Evolutionary conservation across 228 moss, liverwort and hornwort species (phyloP), one percentile per base, ranked within the genome.

Genomic region (Sphagnum fallax): DNA sequence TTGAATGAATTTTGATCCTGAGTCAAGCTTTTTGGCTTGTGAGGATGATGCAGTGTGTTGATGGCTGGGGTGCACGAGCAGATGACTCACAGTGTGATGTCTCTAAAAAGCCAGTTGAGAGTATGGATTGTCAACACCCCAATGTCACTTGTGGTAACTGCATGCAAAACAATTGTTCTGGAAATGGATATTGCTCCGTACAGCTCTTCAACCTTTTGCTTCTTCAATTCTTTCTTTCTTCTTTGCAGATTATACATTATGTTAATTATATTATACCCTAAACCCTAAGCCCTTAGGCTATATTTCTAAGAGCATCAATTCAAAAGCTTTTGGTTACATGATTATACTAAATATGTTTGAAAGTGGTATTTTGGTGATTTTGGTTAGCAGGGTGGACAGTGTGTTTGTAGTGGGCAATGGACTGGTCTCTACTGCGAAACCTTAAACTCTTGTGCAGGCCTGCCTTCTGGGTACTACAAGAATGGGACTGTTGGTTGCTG

Each of bases 361-460:
- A 47, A 50, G n/a, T 65, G 4, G 51, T 48, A 49, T 65, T 47
- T 49, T 65, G 32, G 32, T 32, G 32, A 32, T 32, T 32, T 32
- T 32, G 50, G 66, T 48, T 51, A 11, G 60, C 75, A 92, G 92
- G 82, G 53, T 7, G 82, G 79, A 6, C 53, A 65, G 69, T 93
- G 93, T 73, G 6, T 73, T 67, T 96, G 96, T 50, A 12, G 76
- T 67, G 76, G 84, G 51, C 79, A 83, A 66, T 96, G 93, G 96
- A 80, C 74, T 61, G 96, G 93, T 50, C 10, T 0, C 5, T 83
- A 85, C 49, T 96, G 96, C 67, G 88, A 96, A 18, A 80, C 77
- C 62, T 75, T 80, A 5, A 76, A 65, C 53, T 60, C 69, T 16
- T 96, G 96, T 32, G 53, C 72, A 16, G 89, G 81, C 48, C 83